Conservation (phyloP, 2,329 filamentous ascomycete genomes). For the Leptographium galeiforme region DNA sequence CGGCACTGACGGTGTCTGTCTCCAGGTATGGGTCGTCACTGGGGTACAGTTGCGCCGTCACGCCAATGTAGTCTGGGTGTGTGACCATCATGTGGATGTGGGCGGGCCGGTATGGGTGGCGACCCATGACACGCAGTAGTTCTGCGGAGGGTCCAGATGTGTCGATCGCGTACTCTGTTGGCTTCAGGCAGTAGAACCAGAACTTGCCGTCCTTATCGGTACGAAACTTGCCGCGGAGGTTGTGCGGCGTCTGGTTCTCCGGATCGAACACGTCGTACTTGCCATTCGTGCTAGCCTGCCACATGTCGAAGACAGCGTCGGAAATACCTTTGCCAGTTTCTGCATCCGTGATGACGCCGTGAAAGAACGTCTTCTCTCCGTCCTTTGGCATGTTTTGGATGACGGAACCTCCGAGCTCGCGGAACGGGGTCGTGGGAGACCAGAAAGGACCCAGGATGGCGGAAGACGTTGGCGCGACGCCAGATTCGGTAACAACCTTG, state of each 20-base stretch:
- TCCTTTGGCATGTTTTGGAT: constrained; percentile 34
- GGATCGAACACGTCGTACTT: constrained; percentile 54
- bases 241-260: constrained; percentile 47
- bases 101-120: constrained; percentile 42
- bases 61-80: constrained; percentile 41
- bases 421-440: constrained; percentile 55
- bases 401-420: constrained; percentile 58
- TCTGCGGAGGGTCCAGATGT: constrained; percentile 39
- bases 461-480: constrained; percentile 50
- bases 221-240: constrained; percentile 52
- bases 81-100: constrained; percentile 46
- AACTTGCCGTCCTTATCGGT: constrained; percentile 53
- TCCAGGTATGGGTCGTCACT: constrained; percentile 40
- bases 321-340: constrained; percentile 50
- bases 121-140: constrained; percentile 38
- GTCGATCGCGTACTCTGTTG: constrained; percentile 29
- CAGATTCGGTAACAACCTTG: constrained; percentile 37
- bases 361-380: constrained; percentile 45
- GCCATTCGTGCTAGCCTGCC: constrained; percentile 63
- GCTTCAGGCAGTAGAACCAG: constrained; percentile 39
- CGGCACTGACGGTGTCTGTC: constrained; percentile 25
- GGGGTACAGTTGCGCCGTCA: constrained; percentile 58
- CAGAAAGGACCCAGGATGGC: constrained; percentile 81
- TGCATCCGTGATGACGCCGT: constrained; percentile 44
- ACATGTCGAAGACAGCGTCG: constrained; percentile 58